phyloP scores from a whole-genome alignment of 2,329 filamentous ascomycete genomes.

The Cadophora malorum region DNA sequence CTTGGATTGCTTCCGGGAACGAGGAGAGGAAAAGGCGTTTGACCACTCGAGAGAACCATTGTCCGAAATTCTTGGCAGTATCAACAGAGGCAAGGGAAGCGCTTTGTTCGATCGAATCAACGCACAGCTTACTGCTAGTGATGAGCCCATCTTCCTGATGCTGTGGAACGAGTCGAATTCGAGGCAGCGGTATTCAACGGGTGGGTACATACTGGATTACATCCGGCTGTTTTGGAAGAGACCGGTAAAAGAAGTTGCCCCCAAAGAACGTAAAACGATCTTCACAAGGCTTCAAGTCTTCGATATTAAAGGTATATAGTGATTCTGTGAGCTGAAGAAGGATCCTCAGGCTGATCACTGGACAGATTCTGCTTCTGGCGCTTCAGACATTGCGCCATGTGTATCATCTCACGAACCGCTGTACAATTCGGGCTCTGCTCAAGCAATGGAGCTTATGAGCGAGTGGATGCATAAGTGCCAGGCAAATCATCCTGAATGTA shows the following conservation, averaged over 20 bases:
- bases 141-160: constrained; percentile 4
- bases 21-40: background rate
- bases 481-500: constrained; percentile 1
- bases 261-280: constrained; percentile 5
- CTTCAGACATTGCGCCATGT: background rate
- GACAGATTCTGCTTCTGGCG: background rate
- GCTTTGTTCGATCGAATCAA: background rate
- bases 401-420: constrained; percentile 8
- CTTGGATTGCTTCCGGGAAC: constrained; percentile 1
- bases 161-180: background rate
- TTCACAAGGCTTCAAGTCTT: constrained; percentile 12
- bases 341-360: background rate
- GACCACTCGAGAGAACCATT: constrained; percentile 6
- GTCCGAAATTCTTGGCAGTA: background rate
- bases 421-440: background rate
- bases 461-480: constrained; percentile 7
- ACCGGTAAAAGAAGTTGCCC: background rate
- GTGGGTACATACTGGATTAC: background rate
- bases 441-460: background rate
- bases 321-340: background rate
- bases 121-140: background rate
- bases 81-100: background rate
- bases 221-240: constrained; percentile 9
- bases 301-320: background rate
- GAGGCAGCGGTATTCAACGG: background rate